Evolutionary conservation across 352 stramenopile genomes (phyloP).

Genomic region (Plasmopara muralis): DNA sequence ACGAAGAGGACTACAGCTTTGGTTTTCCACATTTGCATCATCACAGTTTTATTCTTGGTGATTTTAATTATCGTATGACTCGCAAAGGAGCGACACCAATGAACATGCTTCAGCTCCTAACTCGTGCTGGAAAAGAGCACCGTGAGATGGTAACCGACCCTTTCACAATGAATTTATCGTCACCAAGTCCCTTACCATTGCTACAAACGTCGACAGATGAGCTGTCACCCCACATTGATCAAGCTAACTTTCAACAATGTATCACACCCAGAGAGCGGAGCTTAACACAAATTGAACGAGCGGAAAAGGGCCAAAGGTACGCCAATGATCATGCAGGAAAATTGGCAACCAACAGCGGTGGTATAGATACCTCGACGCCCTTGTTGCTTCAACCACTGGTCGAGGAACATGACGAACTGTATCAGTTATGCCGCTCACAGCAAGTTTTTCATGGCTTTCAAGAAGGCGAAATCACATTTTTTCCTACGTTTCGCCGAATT

Average conservation of each 20-base stretch:
- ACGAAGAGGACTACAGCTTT: conserved; percentile 81
- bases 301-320: conserved; percentile 5
- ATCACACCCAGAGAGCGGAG: conserved; percentile 41
- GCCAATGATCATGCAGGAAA: not conserved
- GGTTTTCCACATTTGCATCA: conserved; percentile 76
- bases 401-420: conserved; percentile 69
- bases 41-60: conserved; percentile 85
- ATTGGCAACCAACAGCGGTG: not conserved
- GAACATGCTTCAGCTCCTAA: conserved; percentile 51
- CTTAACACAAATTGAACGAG: conserved; percentile 9
- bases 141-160: conserved; percentile 11
- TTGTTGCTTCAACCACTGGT: conserved; percentile 19
- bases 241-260: conserved; percentile 39
- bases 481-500: conserved; percentile 72
- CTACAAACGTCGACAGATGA: conserved; percentile 25
- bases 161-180: conserved; percentile 16
- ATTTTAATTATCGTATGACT: conserved; percentile 88
- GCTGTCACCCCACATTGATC: conserved; percentile 16
- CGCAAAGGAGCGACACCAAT: conserved; percentile 34
- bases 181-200: conserved; percentile 23
- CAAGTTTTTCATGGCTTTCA: conserved; percentile 77
- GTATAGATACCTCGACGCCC: conserved; percentile 6
- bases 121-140: conserved; percentile 19
- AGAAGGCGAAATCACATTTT: conserved; percentile 64
- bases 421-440: conserved; percentile 45